These are phyloP conservation scores for Coccomyxa sp. DNA, from an alignment of 139 green algal species.

Conservation along the genomic window DNA sequence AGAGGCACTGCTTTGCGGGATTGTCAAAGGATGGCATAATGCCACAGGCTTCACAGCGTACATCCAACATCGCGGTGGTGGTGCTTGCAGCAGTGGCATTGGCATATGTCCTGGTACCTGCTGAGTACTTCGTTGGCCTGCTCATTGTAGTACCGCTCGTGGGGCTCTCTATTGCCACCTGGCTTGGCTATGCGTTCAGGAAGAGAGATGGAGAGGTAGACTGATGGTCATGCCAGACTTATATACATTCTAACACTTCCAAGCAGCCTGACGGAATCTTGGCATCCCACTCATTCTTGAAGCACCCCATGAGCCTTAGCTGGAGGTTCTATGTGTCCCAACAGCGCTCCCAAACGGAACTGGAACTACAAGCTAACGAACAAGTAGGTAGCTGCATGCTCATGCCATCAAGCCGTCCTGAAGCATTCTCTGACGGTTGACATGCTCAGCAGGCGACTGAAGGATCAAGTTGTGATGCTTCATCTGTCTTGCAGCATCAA, in stretches of 20 bases:
- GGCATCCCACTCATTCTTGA: neutral
- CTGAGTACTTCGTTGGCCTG: too few species aligned
- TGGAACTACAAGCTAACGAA: neutral
- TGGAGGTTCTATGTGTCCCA: neutral
- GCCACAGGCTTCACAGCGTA: too few species aligned
- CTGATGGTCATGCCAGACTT: neutral
- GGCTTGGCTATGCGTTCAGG: neutral
- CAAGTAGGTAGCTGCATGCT: neutral
- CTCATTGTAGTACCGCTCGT: neutral
- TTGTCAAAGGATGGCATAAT: too few species aligned
- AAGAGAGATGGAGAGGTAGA: neutral
- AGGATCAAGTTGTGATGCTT: too few species aligned
- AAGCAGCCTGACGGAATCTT: neutral
- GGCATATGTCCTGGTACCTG: too few species aligned
- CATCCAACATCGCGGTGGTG: too few species aligned
- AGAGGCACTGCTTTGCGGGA: too few species aligned
- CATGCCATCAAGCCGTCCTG: neutral
- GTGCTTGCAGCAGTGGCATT: too few species aligned
- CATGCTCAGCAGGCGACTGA: too few species aligned
- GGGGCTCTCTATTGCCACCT: too few species aligned
- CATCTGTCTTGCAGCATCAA: slow-evolving; percentile 26
- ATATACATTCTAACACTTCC: neutral
- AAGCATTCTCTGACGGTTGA: neutral
- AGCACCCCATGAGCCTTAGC: neutral
- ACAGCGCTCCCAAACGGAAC: neutral